Evolutionary conservation across 768 basidiomycete genomes (phyloP).

Genomic region (Megacollybia marginata): DNA sequence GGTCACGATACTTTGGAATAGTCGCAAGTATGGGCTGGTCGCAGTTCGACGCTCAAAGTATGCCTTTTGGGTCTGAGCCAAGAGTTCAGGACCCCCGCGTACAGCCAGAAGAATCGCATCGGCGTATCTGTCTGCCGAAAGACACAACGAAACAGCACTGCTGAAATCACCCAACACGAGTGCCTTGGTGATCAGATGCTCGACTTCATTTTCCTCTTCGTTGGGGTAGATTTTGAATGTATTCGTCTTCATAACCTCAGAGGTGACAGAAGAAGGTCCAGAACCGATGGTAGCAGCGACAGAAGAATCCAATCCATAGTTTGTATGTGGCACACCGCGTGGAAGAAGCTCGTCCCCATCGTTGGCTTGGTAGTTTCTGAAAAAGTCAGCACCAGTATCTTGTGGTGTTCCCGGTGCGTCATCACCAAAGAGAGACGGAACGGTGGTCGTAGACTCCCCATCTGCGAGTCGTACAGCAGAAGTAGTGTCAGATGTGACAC

Average conservation of each 20-base stretch:
- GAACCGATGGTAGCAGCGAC: constrained; percentile 96
- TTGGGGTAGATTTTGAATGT: constrained; percentile 87
- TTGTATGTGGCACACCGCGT: constrained; percentile 70
- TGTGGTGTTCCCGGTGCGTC: constrained; percentile 56
- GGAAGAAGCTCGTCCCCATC: constrained; percentile 32
- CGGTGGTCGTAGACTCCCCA: constrained; percentile 77
- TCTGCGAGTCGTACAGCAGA: constrained; percentile 50
- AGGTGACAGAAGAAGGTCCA: constrained; percentile 73
- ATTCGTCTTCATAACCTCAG: constrained; percentile 66
- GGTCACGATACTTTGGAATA: constrained; percentile 91
- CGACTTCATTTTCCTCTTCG: constrained; percentile 74
- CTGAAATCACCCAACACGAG: constrained; percentile 94
- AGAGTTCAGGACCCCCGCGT: constrained; percentile 80
- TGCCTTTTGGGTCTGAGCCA: constrained; percentile 83
- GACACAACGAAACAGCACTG: constrained; percentile 85
- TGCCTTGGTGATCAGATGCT: constrained; percentile 85
- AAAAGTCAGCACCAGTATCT: constrained; percentile 78
- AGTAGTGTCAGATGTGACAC: constrained; percentile 56
- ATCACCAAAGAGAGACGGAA: constrained; percentile 83
- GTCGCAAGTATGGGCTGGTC: constrained; percentile 77
- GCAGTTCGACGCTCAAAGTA: constrained; percentile 85
- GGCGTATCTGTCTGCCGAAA: constrained; percentile 84
- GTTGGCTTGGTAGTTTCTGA: constrained; percentile 64
- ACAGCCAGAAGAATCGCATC: constrained; percentile 94
- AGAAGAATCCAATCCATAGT: constrained; percentile 77